Conservation (phyloP, 345 rosid species). For the Hypericum perforatum region DNA sequence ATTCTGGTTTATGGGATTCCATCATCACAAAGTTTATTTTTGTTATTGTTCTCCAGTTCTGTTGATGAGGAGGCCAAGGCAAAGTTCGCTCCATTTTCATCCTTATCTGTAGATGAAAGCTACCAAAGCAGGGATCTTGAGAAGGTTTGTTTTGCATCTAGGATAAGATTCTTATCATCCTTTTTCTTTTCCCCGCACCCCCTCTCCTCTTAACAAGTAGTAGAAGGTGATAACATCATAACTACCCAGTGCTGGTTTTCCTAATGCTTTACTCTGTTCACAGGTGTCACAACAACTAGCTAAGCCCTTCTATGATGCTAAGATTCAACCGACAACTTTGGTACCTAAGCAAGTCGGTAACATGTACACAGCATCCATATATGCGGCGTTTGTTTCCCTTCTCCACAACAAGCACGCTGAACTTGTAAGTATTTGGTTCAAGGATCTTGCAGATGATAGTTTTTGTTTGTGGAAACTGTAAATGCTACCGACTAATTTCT, state of each 20-base stretch:
- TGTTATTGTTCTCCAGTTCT: constrained; percentile 16
- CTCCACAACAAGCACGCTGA: constrained; percentile 61
- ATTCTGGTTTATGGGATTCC: background rate
- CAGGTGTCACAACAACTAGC: constrained; percentile 88
- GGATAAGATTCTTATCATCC: background rate
- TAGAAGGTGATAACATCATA: background rate
- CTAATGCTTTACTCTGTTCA: constrained; percentile 10
- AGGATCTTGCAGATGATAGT: background rate
- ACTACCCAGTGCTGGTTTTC: no score
- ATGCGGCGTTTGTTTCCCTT: constrained; percentile 91
- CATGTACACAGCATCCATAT: constrained; percentile 97
- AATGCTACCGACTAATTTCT: no score
- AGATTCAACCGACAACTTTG: constrained; percentile 84
- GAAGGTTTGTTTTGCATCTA: constrained; percentile 42
- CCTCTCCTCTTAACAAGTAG: no score
- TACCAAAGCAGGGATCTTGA: constrained; percentile 96
- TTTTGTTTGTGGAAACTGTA: background rate
- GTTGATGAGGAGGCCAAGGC: constrained; percentile 67
- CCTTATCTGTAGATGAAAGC: constrained; percentile 71
- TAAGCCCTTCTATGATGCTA: constrained; percentile 69
- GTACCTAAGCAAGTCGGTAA: constrained; percentile 98
- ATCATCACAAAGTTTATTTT: no score
- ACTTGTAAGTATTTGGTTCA: constrained; percentile 45
- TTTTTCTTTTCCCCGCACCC: no score
- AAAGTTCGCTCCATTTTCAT: constrained; percentile 70